These are phyloP conservation scores for Kwoniella bestiolae DNA, from an alignment of 768 basidiomycete genomes.

Conservation along the genomic window DNA sequence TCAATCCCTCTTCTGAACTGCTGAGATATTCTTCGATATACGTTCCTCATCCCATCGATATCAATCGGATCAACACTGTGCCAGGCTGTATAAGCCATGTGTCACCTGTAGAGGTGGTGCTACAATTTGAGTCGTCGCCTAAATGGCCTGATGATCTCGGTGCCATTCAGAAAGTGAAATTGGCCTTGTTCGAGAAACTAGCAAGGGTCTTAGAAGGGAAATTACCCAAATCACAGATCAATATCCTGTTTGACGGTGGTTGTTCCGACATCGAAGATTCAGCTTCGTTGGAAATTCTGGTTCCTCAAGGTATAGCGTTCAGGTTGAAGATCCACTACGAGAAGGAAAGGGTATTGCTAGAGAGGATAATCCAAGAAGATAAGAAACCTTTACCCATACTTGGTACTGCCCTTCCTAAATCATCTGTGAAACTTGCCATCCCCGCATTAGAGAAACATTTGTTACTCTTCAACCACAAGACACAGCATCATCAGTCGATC, in stretches of 20 bases:
- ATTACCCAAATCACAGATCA: slow-evolving; percentile 63
- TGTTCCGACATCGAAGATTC: slow-evolving; percentile 70
- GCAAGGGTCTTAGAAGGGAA: slow-evolving; percentile 68
- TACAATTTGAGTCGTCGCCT: slow-evolving; percentile 90
- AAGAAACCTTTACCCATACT: slow-evolving; percentile 24
- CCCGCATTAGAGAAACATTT: slow-evolving; percentile 61
- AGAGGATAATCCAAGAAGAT: slow-evolving; percentile 65
- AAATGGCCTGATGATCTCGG: slow-evolving; percentile 93
- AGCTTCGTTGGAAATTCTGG: slow-evolving; percentile 74
- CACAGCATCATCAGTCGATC: slow-evolving; percentile 83
- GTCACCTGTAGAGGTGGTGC: slow-evolving; percentile 71
- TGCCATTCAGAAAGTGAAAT: slow-evolving; percentile 90
- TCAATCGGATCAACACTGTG: slow-evolving; percentile 60
- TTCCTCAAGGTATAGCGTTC: slow-evolving; percentile 85
- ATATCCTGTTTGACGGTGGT: slow-evolving; percentile 64
- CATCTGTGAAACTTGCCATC: slow-evolving; percentile 36
- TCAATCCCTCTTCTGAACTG: slow-evolving; percentile 72
- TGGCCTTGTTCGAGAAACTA: slow-evolving; percentile 85
- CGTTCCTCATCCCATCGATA: slow-evolving; percentile 73
- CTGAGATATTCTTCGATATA: slow-evolving; percentile 82
- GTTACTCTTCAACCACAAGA: slow-evolving; percentile 75
- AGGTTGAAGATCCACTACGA: slow-evolving; percentile 82
- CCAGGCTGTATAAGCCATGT: slow-evolving; percentile 67
- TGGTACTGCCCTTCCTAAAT: slow-evolving; percentile 43
- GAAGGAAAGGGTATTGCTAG: slow-evolving; percentile 77